Conservation (phyloP, 192 early-diverging fungal species). For the Kappamyces sp. region DNA sequence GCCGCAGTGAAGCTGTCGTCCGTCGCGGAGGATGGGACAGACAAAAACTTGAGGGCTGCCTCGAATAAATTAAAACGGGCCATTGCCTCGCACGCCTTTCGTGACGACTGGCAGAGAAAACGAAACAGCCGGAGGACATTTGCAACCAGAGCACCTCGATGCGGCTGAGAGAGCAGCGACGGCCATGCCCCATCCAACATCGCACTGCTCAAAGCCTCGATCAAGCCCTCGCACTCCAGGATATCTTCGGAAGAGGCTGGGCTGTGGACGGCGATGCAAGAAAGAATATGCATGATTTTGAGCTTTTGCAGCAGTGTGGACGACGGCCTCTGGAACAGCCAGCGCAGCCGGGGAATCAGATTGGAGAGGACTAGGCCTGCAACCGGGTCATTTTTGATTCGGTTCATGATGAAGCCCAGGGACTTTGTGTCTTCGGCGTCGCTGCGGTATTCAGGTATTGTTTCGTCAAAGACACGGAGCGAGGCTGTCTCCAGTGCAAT, state of each 20-base stretch:
- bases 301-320: constrained; percentile 28
- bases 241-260: constrained; percentile 35
- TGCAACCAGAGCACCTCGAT: constrained; percentile 7
- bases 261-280: constrained; percentile 40
- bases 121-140: neutral
- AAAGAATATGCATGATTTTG: constrained; percentile 44
- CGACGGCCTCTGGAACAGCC: constrained; percentile 41
- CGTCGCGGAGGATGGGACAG: neutral
- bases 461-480: too few relatives aligned
- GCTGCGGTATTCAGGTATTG: neutral
- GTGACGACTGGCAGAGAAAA: constrained; percentile 23
- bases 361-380: constrained; percentile 58
- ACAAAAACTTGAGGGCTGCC: constrained; percentile 16
- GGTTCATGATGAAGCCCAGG: constrained; percentile 29
- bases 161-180: neutral
- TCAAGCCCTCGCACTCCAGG: constrained; percentile 37
- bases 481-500: too few relatives aligned
- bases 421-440: constrained; percentile 39
- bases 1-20: neutral
- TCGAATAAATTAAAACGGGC: constrained; percentile 15
- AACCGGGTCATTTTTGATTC: constrained; percentile 42
- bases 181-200: neutral
- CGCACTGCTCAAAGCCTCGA: constrained; percentile 29
- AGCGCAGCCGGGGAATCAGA: constrained; percentile 50
- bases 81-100: constrained; percentile 19